A percentile compares a stretch with the other conserved stretches of the same genome.
Conservation (phyloP, 2,329 filamentous ascomycete genomes). For the Sclerotinia sclerotiorum region DNA sequence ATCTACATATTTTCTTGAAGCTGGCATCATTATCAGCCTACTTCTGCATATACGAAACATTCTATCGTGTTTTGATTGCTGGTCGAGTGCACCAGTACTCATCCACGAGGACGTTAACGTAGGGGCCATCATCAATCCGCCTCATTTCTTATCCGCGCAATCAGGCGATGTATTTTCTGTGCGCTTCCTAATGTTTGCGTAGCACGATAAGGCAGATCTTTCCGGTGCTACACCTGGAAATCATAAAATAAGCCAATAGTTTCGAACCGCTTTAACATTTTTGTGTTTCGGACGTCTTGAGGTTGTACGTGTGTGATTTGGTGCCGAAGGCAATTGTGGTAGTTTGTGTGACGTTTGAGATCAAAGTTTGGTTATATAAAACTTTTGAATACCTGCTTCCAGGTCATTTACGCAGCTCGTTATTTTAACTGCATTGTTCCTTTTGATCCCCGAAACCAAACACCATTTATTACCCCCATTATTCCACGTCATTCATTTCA, state of each 20-base stretch:
- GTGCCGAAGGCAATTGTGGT: not conserved
- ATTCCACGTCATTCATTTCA: not conserved
- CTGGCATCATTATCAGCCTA: not conserved
- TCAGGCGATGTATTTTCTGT: not conserved
- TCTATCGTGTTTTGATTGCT: not conserved
- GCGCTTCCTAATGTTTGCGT: constrained; percentile 6
- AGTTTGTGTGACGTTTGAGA: not conserved
- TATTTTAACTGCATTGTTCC: not conserved
- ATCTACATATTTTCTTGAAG: not conserved
- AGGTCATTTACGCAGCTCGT: not conserved
- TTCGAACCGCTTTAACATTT: not conserved
- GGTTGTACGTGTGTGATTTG: constrained; percentile 1
- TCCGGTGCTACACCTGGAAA: not conserved
- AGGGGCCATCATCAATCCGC: not conserved
- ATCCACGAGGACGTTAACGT: not conserved
- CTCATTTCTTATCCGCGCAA: constrained; percentile 1
- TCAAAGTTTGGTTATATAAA: constrained; percentile 10
- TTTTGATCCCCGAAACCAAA: not conserved
- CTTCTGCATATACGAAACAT: constrained; percentile 9
- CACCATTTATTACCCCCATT: not conserved
- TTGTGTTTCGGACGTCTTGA: not conserved
- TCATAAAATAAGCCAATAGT: not conserved
- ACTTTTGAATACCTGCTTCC: not conserved
- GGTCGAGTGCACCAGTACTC: constrained; percentile 13
- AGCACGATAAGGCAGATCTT: constrained; percentile 7